These are phyloP conservation scores for Alternaria hordeiaustralica DNA, from an alignment of 2,329 filamentous ascomycete genomes.

Conservation along the genomic window DNA sequence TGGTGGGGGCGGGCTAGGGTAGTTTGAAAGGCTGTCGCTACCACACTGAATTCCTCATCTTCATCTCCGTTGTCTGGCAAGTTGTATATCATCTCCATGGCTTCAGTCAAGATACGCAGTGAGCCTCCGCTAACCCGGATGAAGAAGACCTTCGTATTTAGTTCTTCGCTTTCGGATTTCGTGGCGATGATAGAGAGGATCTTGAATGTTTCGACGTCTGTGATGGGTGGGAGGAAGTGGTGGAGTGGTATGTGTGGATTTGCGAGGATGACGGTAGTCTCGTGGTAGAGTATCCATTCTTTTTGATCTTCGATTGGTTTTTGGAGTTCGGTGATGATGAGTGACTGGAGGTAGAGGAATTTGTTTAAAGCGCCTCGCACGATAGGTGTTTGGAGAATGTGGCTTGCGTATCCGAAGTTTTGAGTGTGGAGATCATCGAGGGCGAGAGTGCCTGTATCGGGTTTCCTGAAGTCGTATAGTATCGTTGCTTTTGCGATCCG, in stretches of 20 bases:
- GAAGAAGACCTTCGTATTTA: slow-evolving; percentile 41
- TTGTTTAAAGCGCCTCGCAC: slow-evolving; percentile 48
- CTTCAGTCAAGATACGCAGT: slow-evolving; percentile 26
- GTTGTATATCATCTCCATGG: slow-evolving; percentile 28
- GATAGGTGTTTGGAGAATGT: slow-evolving; percentile 42
- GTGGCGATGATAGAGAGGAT: slow-evolving; percentile 32
- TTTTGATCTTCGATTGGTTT: slow-evolving; percentile 11
- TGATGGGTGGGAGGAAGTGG: slow-evolving; percentile 38
- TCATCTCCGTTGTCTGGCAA: slow-evolving; percentile 31
- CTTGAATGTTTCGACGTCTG: slow-evolving; percentile 15
- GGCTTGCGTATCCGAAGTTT: slow-evolving; percentile 40
- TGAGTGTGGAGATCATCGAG: not conserved
- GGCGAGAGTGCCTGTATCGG: not conserved
- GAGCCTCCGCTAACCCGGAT: slow-evolving; percentile 2
- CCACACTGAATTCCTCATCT: not conserved
- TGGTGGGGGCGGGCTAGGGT: slow-evolving; percentile 14
- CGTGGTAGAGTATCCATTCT: slow-evolving; percentile 37
- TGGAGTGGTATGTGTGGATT: slow-evolving; percentile 39
- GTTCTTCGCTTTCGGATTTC: slow-evolving; percentile 23
- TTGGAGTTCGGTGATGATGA: slow-evolving; percentile 34
- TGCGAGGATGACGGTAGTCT: slow-evolving; percentile 33
- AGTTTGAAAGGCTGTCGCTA: slow-evolving; percentile 49
- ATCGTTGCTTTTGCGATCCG: not conserved
- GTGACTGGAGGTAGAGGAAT: slow-evolving; percentile 32
- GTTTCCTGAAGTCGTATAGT: not conserved